Percentiles rank a stretch among this genome's conserved stretches.
Evolutionary conservation across 441 rosid species (phyloP).

Genomic region (Erysimum cheiri): DNA sequence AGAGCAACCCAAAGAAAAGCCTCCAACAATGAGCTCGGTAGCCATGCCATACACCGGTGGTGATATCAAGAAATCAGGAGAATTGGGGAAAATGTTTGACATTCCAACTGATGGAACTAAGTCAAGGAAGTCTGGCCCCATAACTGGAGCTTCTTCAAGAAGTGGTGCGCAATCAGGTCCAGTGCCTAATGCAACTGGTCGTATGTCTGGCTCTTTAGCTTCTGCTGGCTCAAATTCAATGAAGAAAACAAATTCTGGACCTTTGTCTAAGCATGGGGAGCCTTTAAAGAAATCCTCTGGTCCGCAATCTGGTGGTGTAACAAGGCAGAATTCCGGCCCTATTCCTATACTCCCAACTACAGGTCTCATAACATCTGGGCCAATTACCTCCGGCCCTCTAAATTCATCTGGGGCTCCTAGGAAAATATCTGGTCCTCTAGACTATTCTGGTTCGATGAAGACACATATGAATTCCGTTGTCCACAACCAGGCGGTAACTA

Average conservation of each 20-base stretch:
- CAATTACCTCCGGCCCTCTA: conserved; percentile 88
- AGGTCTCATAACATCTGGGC: conserved; percentile 97
- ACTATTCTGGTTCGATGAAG: conserved; percentile 81
- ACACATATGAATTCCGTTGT: conserved; percentile 61
- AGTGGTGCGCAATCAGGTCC: conserved; percentile 92
- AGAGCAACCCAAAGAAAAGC: conserved; percentile 93
- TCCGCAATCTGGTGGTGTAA: conserved; percentile 93
- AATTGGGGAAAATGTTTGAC: conserved; percentile 98
- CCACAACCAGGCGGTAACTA: conserved; percentile 86
- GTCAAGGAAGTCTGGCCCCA: conserved; percentile 96
- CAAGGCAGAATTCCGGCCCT: conserved; percentile 94
- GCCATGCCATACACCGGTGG: conserved; percentile 99
- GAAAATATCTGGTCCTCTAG: conserved; percentile 93
- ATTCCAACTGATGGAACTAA: conserved; percentile 87
- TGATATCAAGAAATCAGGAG: conserved; percentile 95
- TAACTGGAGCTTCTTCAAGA: conserved; percentile 79
- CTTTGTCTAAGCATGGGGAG: conserved; percentile 91
- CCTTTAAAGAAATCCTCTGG: conserved; percentile 93
- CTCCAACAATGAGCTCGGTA: conserved; percentile 91
- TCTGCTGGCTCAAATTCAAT: conserved; percentile 73
- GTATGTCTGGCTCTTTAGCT: conserved; percentile 78
- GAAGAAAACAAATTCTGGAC: conserved; percentile 95
- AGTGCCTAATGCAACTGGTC: conserved; percentile 68
- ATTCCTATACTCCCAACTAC: conserved; percentile 88
- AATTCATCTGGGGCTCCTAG: conserved; percentile 93